phyloP scores from a whole-genome alignment of 1,284 basidiomycete species.

The Takashimella koratensis region DNA sequence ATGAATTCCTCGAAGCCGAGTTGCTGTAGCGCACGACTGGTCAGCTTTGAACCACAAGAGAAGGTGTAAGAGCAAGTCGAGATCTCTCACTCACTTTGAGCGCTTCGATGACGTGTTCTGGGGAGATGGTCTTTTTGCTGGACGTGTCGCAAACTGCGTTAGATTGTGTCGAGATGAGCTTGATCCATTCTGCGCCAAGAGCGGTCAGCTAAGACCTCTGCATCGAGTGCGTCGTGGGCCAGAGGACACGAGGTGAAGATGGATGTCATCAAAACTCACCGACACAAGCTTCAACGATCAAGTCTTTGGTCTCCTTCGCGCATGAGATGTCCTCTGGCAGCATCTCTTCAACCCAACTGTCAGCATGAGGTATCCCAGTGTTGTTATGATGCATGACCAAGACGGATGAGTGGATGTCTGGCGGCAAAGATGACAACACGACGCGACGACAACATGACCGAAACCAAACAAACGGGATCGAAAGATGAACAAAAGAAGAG shows the following conservation, averaged over 20 bases:
- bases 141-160: conserved; percentile 98
- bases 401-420: no score
- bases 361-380: no score
- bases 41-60: conserved; percentile 1
- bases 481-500: neutral
- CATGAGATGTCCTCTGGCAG: conserved; percentile 85
- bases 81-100: conserved; percentile 75
- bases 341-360: conserved; percentile 66
- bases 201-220: conserved; percentile 9
- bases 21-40: conserved; percentile 36
- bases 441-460: neutral
- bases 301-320: conserved; percentile 91
- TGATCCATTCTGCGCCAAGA: conserved; percentile 89
- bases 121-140: conserved; percentile 98
- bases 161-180: conserved; percentile 93
- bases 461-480: neutral
- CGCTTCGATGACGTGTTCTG: conserved; percentile 92
- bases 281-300: conserved; percentile 97
- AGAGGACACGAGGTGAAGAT: no score
- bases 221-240: no score
- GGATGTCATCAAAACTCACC: conserved; percentile 64
- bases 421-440: no score
- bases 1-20: conserved; percentile 84
- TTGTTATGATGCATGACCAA: no score
- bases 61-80: conserved; percentile 43